A percentile compares a stretch with the other conserved stretches of the same genome.
phyloP scores from a whole-genome alignment of 2,329 filamentous ascomycete species.

The Neofusicoccum sp. region DNA sequence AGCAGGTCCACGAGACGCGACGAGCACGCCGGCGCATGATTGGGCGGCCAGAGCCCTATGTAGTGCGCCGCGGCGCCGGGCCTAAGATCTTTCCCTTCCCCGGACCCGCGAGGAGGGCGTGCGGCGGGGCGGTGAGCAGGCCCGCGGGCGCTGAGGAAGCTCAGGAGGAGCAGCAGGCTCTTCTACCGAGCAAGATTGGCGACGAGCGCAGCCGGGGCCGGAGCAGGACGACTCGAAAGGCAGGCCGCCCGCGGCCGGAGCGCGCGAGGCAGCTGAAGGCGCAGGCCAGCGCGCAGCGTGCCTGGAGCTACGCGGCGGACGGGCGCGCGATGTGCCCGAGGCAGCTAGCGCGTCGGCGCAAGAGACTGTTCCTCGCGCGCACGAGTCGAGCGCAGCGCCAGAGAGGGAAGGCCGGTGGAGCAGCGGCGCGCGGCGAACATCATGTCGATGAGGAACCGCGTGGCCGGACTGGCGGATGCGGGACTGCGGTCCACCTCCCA shows the following conservation, averaged over 20 bases:
- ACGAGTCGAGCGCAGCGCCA: background rate
- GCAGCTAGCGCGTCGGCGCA: background rate
- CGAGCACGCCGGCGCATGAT: too few species aligned
- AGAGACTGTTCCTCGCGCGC: conserved; percentile 1
- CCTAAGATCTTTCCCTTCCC: too few species aligned
- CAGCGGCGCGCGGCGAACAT: background rate
- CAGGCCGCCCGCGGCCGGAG: background rate
- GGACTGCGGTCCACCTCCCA: background rate
- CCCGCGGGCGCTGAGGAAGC: background rate
- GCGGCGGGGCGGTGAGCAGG: background rate
- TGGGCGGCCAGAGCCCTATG: background rate
- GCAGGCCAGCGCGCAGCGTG: background rate
- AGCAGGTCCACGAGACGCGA: too few species aligned
- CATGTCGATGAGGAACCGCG: background rate
- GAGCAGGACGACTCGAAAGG: background rate
- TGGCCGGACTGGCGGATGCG: background rate
- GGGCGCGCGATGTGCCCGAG: background rate
- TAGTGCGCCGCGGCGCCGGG: background rate
- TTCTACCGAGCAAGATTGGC: background rate
- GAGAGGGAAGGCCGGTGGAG: background rate
- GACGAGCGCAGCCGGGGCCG: background rate
- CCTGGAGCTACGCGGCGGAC: background rate
- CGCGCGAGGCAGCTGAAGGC: background rate
- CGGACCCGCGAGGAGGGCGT: background rate
- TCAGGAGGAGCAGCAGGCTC: background rate